Evolutionary conservation across 495 filamentous ascomycete genomes (phyloP).

Genomic region (Podospora tetraspora): DNA sequence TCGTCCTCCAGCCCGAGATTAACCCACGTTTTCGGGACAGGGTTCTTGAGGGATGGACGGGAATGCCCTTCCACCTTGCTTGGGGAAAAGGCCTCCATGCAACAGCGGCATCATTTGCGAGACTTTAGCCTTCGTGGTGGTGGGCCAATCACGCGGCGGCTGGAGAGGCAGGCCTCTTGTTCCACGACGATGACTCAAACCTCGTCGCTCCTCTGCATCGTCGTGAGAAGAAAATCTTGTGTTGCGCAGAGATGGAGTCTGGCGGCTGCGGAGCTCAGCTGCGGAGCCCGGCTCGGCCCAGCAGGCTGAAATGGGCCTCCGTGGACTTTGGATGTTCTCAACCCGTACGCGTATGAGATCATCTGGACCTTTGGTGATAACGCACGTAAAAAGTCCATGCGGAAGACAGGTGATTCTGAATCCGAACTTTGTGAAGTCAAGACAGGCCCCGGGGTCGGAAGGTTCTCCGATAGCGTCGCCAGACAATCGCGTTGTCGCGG

Average conservation of each 20-base stretch:
- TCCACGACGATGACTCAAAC: conserved; percentile 19
- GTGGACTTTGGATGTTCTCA: background rate
- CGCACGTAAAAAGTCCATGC: background rate
- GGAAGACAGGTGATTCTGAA: background rate
- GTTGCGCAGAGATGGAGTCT: background rate
- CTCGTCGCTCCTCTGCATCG: background rate
- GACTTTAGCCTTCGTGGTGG: conserved; percentile 6
- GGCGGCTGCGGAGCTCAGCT: conserved; percentile 5
- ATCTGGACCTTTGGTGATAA: background rate
- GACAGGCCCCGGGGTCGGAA: background rate
- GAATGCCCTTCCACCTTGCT: background rate
- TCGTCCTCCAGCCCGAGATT: background rate
- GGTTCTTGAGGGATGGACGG: background rate
- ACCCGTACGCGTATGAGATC: background rate
- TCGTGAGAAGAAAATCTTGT: background rate
- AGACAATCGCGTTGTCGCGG: conserved; percentile 6
- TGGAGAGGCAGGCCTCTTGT: conserved; percentile 1
- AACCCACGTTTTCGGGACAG: background rate
- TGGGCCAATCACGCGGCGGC: conserved; percentile 1
- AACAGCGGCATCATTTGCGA: conserved; percentile 5
- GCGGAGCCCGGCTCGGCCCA: conserved; percentile 1
- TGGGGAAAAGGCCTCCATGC: background rate
- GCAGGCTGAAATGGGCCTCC: conserved; percentile 4
- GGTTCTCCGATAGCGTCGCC: background rate
- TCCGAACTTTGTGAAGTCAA: background rate